These are phyloP conservation scores for Mycocentrospora acerina DNA, from an alignment of 2,329 filamentous ascomycete genomes.

Conservation along the genomic window DNA sequence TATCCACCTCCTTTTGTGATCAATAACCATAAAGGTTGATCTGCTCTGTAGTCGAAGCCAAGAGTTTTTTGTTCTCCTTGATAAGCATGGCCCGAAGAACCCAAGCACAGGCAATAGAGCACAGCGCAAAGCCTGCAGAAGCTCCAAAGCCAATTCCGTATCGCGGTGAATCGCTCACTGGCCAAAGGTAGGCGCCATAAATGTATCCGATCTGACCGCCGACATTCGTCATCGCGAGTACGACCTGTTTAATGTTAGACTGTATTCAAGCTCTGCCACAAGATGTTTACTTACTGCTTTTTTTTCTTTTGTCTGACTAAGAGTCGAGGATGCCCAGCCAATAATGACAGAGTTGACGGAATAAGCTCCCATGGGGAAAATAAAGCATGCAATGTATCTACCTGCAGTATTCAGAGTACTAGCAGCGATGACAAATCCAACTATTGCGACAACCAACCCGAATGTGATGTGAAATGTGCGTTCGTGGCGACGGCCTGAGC, in stretches of 20 bases:
- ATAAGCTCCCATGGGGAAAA: slow-evolving; percentile 33
- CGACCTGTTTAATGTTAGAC: slow-evolving; percentile 16
- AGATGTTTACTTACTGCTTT: slow-evolving; percentile 18
- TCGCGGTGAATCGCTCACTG: slow-evolving; percentile 23
- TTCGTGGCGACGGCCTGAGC: slow-evolving; percentile 52
- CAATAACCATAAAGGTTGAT: slow-evolving; percentile 35
- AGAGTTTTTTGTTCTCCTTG: slow-evolving; percentile 29
- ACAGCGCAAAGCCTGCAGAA: slow-evolving; percentile 28
- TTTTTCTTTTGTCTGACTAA: slow-evolving; percentile 33
- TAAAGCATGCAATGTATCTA: slow-evolving; percentile 33
- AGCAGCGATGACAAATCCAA: slow-evolving; percentile 44
- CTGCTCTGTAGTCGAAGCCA: slow-evolving; percentile 24
- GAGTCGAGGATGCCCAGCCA: slow-evolving; percentile 31
- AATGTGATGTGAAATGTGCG: slow-evolving; percentile 54
- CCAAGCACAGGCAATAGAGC: slow-evolving; percentile 33
- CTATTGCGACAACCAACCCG: slow-evolving; percentile 44
- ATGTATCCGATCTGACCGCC: slow-evolving; percentile 34
- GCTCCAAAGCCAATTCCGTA: slow-evolving; percentile 33
- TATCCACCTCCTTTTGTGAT: background rate
- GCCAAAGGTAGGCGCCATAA: slow-evolving; percentile 32
- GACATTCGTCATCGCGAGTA: slow-evolving; percentile 32
- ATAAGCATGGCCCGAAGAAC: slow-evolving; percentile 26
- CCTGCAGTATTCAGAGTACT: slow-evolving; percentile 30
- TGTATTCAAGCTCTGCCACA: background rate
- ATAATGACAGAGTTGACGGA: slow-evolving; percentile 35